Evolutionary conservation across 2,329 filamentous ascomycete species (phyloP), one percentile per base, ranked within the genome.

Genomic region (Fusarium sp.): DNA sequence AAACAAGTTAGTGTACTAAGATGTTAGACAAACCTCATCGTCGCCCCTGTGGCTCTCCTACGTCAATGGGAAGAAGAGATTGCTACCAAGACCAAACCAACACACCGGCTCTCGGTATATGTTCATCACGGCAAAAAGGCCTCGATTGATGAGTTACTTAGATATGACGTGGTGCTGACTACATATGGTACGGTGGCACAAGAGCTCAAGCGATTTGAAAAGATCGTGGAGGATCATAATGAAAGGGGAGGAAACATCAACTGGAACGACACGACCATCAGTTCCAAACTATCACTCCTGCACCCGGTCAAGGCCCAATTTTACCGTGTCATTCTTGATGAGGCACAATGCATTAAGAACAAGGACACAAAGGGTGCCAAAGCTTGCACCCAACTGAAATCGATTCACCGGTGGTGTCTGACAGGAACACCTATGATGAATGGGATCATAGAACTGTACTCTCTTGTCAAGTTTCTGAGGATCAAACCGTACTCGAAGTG

Each of bases 381-480:
- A 64, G 93, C 94, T 3, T 93, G 91, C 18, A 90, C 86, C 64
- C 86, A 85, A 49, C 81, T 97, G 15, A 84, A 87, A 46, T 91
- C 94, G 2, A 88, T 89, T 25, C 93, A 93, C 47, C 88, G 92
- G 74, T 97, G 95, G 95, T 91, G 92, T 5, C 83, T 96, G 28
- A 94, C 93, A 0, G 94, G 94, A 60, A 96, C 94, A 0, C 94
- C 94, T 0, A 96, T 97, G 86, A 96, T 96, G 92, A 97, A 97
- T 76, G 90, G 88, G 18, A 90, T 96, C 6, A 85, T 89, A 30
- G 95, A 98, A 76, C 85, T 97, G 6, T 95, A 89, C 77, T 93
- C 94, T 2, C 83, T 97, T 25, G 86, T 97, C 49, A 88, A 89
- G 5, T 98, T 97, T 77, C 85, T 97, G 21, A 86, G 87, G 5